Base-by-base conservation (phyloP, 441 rosid genomes). In the Macaranga tanarius region DNA sequence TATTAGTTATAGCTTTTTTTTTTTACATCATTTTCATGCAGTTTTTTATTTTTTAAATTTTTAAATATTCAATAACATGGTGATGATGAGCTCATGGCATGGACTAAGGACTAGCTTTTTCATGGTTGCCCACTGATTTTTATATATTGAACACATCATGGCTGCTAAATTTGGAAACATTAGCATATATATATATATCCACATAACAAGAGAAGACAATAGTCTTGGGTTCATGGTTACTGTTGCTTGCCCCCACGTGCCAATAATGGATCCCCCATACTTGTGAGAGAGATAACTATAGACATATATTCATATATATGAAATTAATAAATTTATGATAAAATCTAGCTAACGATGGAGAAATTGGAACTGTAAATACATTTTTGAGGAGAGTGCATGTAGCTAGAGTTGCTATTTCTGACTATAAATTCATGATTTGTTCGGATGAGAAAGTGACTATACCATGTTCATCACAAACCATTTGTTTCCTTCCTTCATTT, bases 381-480 rank as follows among this genome's bases (percentile, higher is more conserved):
- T 31, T 2, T 31, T 31, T 34, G 38, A 11, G 8, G 47, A 42
- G 47, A 7, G 47, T 42, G 1, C 6, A 7, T 34, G 38, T 0
- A 34, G 38, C 38, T 10, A 9, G 47, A 73, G 71, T 65, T 17
- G 77, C 75, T 28, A 73, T 50, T 48, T 70, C 74, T 74, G 81
- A 78, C 81, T 54, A 12, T 34, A 25, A 40, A 26, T 7, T 8
- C 62, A 16, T 22, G 51, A 26, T 26, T 45, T 40, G 28, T 69
- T 48, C 58, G 44, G 50, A 42, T 52, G 71, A 19, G 23, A 23
- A 34, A 16, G 62, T 22, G 38, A n/a, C 47, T 23, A 44, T 10
- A 10, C 26, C 73, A 22, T 28, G 64, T 78, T 47, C 22, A 19
- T 42, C 23, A 26, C n/a, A 65, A 52, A 23, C 56, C 47, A 34